Percentiles rank a stretch among this genome's conserved stretches.
These are phyloP conservation scores for Piromyces finnis DNA, from an alignment of 192 early-diverging fungal species.

Conservation along the genomic window DNA sequence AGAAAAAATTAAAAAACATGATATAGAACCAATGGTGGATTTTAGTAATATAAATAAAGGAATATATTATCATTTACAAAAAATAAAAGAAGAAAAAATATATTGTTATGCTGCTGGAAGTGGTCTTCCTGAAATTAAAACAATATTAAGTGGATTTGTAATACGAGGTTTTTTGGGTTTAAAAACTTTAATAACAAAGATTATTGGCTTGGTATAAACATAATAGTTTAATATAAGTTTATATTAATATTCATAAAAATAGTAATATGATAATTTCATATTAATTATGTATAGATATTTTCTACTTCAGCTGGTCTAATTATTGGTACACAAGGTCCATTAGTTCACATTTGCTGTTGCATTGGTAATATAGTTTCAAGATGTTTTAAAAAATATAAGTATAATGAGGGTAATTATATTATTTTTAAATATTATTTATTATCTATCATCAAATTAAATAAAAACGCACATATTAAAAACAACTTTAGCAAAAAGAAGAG, in stretches of 20 bases:
- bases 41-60: too few relatives aligned
- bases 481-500: conserved; percentile 59
- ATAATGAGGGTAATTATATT: conserved; percentile 48
- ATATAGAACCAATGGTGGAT: neutral
- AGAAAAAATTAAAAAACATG: neutral
- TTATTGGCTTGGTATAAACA: conserved; percentile 56
- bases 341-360: conserved; percentile 89
- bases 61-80: neutral
- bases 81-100: neutral
- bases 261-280: too few relatives aligned
- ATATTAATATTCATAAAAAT: too few relatives aligned
- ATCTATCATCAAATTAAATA: too few relatives aligned
- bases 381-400: conserved; percentile 50
- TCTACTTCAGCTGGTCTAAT: conserved; percentile 22
- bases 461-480: too few relatives aligned
- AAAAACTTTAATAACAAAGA: conserved; percentile 81
- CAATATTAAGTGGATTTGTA: conserved; percentile 83
- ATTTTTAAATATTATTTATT: too few relatives aligned
- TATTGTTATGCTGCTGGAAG: conserved; percentile 72
- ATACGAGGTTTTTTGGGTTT: conserved; percentile 82
- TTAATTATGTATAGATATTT: conserved; percentile 3
- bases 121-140: conserved; percentile 91
- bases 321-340: conserved; percentile 59
- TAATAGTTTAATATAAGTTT: too few relatives aligned
- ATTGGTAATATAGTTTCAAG: conserved; percentile 67